A percentile compares a stretch with the other conserved stretches of the same genome.
phyloP scores from a whole-genome alignment of 257 asterid species.

The Solanum acaule region DNA sequence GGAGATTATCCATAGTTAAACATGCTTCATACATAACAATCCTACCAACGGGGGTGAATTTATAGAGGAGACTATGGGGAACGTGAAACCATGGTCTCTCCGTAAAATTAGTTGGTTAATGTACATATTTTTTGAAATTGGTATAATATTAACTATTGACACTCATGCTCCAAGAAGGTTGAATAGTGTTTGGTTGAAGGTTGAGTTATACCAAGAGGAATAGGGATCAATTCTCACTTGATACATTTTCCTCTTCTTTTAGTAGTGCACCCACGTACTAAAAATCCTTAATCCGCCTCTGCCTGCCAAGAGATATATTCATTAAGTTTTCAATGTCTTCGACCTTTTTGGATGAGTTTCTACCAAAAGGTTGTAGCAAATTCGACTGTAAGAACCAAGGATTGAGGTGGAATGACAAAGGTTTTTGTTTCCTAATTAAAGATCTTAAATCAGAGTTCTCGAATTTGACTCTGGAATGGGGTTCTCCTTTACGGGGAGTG shows the following conservation, averaged over 20 bases:
- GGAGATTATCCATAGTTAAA: background rate
- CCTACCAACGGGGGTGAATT: background rate
- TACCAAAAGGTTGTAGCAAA: background rate
- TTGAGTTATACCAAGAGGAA: background rate
- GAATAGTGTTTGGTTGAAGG: background rate
- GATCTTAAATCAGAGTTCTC: background rate
- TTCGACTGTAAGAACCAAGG: background rate
- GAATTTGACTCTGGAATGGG: background rate
- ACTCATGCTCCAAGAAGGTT: background rate
- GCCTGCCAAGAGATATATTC: background rate
- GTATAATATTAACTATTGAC: background rate
- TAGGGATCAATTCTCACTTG: background rate
- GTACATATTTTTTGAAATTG: background rate
- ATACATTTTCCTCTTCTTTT: background rate
- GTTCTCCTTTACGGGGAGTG: background rate
- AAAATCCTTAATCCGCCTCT: background rate
- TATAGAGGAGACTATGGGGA: background rate
- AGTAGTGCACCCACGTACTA: background rate
- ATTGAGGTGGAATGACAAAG: background rate
- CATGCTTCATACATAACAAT: background rate
- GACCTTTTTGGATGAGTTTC: background rate
- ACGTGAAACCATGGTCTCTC: background rate
- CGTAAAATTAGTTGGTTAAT: background rate
- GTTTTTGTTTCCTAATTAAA: background rate
- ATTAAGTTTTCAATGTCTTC: background rate